Conservation (phyloP, 768 basidiomycete species). For the Cystofilobasidium capitatum region DNA sequence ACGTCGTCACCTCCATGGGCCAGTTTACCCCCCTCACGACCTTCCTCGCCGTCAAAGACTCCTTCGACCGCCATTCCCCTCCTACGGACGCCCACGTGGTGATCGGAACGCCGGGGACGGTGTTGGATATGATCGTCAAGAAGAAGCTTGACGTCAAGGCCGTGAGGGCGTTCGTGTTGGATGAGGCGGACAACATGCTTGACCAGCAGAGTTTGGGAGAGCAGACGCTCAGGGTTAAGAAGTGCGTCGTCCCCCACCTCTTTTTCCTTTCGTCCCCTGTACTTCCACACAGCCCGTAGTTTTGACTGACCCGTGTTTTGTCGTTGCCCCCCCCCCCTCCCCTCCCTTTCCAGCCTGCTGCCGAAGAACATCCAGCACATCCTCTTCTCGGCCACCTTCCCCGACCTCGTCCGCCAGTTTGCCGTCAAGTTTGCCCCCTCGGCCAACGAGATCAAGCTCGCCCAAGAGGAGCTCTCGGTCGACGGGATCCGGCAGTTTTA, state of each 20-base stretch:
- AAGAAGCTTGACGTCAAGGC: slow-evolving; percentile 65
- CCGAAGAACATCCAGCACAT: slow-evolving; percentile 58
- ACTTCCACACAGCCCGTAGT: slow-evolving; percentile 46
- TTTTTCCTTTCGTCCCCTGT: slow-evolving; percentile 32
- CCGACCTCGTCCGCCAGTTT: slow-evolving; percentile 82
- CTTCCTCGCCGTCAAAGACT: slow-evolving; percentile 87
- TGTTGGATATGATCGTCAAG: slow-evolving; percentile 71
- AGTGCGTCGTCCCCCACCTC: slow-evolving; percentile 48
- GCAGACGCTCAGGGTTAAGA: slow-evolving; percentile 85
- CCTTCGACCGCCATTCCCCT: slow-evolving; percentile 39
- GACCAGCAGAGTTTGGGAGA: slow-evolving; percentile 82
- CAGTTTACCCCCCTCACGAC: slow-evolving; percentile 88
- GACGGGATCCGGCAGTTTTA: slow-evolving; percentile 94
- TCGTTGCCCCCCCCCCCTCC: neutral
- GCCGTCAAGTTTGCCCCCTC: slow-evolving; percentile 84
- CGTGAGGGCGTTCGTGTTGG: slow-evolving; percentile 86
- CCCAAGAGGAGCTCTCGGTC: slow-evolving; percentile 85
- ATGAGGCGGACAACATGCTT: slow-evolving; percentile 99
- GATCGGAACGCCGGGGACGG: slow-evolving; percentile 92
- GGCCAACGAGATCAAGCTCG: slow-evolving; percentile 92
- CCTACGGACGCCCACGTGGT: slow-evolving; percentile 75
- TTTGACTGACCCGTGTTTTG: neutral
- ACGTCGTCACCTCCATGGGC: slow-evolving; percentile 85
- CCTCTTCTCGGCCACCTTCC: slow-evolving; percentile 97
- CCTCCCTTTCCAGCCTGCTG: slow-evolving; percentile 33